Conservation (phyloP, 345 rosid species). For the Gossypium ekmanianum region DNA sequence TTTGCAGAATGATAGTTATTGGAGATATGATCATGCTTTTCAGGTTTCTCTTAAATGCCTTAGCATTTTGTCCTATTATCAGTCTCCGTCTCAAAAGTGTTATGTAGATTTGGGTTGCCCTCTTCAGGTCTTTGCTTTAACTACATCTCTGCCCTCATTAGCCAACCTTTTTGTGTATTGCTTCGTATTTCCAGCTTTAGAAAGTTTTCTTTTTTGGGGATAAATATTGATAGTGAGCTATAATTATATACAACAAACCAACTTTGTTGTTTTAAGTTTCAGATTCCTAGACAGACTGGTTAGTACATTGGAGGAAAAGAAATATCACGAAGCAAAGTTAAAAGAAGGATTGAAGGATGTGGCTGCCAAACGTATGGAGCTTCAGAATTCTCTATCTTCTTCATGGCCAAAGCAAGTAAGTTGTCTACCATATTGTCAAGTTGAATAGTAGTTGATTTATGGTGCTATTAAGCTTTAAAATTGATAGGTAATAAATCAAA, state of each 20-base stretch:
- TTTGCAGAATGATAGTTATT: not conserved
- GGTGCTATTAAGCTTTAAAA: too few relatives aligned
- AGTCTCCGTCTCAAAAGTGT: not conserved
- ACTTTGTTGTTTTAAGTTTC: conserved; percentile 23
- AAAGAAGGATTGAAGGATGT: conserved; percentile 79
- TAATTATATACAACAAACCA: not conserved
- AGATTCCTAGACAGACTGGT: conserved; percentile 91
- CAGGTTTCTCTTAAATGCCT: not conserved
- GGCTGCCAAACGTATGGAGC: conserved; percentile 80
- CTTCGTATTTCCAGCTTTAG: not conserved
- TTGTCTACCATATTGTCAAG: not conserved
- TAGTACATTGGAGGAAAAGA: conserved; percentile 75
- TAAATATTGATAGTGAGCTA: not conserved
- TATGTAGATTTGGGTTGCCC: not conserved
- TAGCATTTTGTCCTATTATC: not conserved
- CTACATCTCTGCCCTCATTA: not conserved
- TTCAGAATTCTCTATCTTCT: conserved; percentile 79
- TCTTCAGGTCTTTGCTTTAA: conserved; percentile 3
- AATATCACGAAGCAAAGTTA: conserved; percentile 72
- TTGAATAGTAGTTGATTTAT: not conserved
- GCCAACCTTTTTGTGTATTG: not conserved
- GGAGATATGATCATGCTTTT: not conserved
- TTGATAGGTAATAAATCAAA: too few relatives aligned
- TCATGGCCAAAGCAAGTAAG: conserved; percentile 94
- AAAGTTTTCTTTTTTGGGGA: not conserved